Evolutionary conservation across 192 early-diverging fungal genomes (phyloP).

Genomic region (Podila verticillata): DNA sequence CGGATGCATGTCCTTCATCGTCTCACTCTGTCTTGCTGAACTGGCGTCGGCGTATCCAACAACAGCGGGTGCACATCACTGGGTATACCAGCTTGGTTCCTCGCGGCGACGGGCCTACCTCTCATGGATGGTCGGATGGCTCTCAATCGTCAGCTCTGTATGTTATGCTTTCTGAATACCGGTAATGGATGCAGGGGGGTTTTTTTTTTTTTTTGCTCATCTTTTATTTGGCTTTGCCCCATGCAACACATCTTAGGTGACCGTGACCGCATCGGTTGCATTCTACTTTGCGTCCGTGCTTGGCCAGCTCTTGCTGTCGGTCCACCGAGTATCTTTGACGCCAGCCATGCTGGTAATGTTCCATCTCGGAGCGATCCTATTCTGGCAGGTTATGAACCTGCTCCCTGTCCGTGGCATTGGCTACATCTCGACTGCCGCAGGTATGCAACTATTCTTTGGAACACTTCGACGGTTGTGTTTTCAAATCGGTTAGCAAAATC

Average conservation of each 20-base stretch:
- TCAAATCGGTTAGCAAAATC: neutral
- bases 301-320: conserved; percentile 20
- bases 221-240: neutral
- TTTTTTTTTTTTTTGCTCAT: neutral
- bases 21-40: conserved; percentile 35
- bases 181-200: neutral
- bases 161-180: neutral
- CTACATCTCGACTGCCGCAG: conserved; percentile 19
- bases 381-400: conserved; percentile 35
- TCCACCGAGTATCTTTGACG: conserved; percentile 12
- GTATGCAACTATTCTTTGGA: conserved; percentile 6
- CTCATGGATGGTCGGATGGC: conserved; percentile 43
- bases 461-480: neutral
- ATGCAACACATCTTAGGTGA: conserved; percentile 9
- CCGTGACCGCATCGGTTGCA: conserved; percentile 29
- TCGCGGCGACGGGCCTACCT: conserved; percentile 13
- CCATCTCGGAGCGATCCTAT: conserved; percentile 26
- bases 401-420: conserved; percentile 21
- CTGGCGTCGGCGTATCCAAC: conserved; percentile 40
- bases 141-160: conserved; percentile 36
- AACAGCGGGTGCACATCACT: conserved; percentile 32
- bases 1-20: conserved; percentile 31
- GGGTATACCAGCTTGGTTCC: conserved; percentile 30
- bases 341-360: conserved; percentile 37
- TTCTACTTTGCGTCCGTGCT: conserved; percentile 39